Base-by-base conservation (phyloP, 2,329 filamentous ascomycete genomes). In the Fusarium sp. region DNA sequence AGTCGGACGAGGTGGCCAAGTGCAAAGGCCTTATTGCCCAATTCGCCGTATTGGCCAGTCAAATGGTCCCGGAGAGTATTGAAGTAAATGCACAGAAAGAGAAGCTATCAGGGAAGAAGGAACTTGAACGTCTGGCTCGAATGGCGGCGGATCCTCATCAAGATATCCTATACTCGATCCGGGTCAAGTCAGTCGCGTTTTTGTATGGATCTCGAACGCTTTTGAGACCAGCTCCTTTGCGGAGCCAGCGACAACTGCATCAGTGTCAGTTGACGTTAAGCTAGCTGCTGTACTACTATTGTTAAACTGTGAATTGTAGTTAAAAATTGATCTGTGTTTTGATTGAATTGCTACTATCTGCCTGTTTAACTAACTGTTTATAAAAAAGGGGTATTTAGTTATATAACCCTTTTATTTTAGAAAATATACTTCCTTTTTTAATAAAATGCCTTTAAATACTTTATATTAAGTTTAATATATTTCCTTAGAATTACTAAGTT, bases 211-310 rank as follows among this genome's bases (percentile, higher is more conserved):
- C 3, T 28, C 24, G 2, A 47, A 22, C 26, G 18, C 44, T 47
- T 47, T 47, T 28, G 1, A 28, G 4, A 28, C 6, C 8, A 15
- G 3, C 6, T 47, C 18, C 13, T 22, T 47, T 10, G 1, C 20
- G 5, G 18, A 13, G 20, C 44, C 13, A 28, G 24, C 8, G 13
- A 26, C 18, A 4, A 20, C 24, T 47, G 9, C 4, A 14, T 26
- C 8, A 4, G 24, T 14, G 4, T 47, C 5, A 3, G 12, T 26
- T 47, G 0, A 47, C 26, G 12, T 20, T 26, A 4, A 20, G 8
- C 5, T 47, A 4, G 18, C 18, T 26, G 7, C 12, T 47, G 2
- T 20, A 4, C 6, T 47, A 14, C 28, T 4, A 20, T 28, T 47
- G n/a, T n/a, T n/a, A n/a, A n/a, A n/a, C n/a, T n/a, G n/a, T n/a